These are phyloP conservation scores for Malus sylvestris DNA, from an alignment of 306 rosid species.

Conservation along the genomic window DNA sequence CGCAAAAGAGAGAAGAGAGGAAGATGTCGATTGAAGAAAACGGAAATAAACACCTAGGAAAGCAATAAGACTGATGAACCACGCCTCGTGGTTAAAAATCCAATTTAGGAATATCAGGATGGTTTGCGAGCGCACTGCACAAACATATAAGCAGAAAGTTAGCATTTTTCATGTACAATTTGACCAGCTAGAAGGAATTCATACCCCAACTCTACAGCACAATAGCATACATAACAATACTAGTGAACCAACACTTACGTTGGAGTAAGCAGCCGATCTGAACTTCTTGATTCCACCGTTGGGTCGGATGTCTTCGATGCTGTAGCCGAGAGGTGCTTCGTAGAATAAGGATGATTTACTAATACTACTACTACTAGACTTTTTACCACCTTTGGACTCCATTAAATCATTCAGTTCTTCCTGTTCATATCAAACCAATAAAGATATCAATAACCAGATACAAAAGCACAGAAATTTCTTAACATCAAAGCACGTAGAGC, in stretches of 20 bases:
- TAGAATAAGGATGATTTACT: slow-evolving; percentile 34
- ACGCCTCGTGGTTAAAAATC: slow-evolving; percentile 8
- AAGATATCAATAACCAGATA: not conserved
- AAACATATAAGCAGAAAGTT: not conserved
- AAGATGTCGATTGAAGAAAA: slow-evolving; percentile 34
- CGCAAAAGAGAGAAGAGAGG: slow-evolving; percentile 34
- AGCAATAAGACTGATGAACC: slow-evolving; percentile 3
- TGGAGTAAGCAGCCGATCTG: slow-evolving; percentile 90
- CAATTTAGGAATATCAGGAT: slow-evolving; percentile 46
- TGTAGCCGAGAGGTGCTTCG: slow-evolving; percentile 88
- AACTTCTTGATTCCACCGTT: slow-evolving; percentile 82
- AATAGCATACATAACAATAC: too few relatives aligned
- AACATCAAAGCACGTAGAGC: not conserved
- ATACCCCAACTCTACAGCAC: not conserved
- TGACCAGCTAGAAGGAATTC: not conserved
- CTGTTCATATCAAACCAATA: not conserved
- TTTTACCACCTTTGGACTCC: slow-evolving; percentile 80
- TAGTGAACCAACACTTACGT: slow-evolving; percentile 34
- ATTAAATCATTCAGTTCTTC: slow-evolving; percentile 57
- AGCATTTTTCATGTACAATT: not conserved
- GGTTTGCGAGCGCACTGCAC: slow-evolving; percentile 90
- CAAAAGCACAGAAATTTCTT: not conserved
- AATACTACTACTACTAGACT: slow-evolving; percentile 57
- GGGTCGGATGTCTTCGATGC: slow-evolving; percentile 84
- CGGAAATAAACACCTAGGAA: slow-evolving; percentile 19